phyloP scores from a whole-genome alignment of 2,329 filamentous ascomycete genomes.

The Colletotrichum magnum region DNA sequence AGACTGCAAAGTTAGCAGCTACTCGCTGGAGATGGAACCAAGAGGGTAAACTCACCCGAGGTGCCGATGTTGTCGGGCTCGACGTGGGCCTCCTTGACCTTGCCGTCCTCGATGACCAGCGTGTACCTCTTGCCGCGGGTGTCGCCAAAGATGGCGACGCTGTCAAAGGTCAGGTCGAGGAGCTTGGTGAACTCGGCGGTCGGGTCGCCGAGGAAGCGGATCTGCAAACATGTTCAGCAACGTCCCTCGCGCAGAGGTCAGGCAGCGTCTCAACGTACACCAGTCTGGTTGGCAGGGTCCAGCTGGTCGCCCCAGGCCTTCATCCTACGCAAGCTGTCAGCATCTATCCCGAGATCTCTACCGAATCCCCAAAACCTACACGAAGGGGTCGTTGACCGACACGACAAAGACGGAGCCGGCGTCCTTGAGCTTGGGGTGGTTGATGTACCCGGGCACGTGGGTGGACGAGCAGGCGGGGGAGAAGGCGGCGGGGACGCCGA shows the following conservation, averaged over 20 bases:
- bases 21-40: too few relatives aligned
- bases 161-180: conserved; percentile 87
- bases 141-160: conserved; percentile 83
- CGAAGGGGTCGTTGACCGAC: conserved; percentile 94
- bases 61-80: conserved; percentile 92
- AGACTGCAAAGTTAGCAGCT: conserved; percentile 53
- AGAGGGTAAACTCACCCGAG: conserved; percentile 69
- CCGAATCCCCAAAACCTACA: conserved; percentile 71
- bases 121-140: conserved; percentile 90
- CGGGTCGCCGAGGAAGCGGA: conserved; percentile 91
- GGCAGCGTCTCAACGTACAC: conserved; percentile 69
- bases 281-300: conserved; percentile 81
- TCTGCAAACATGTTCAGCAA: conserved; percentile 62
- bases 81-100: conserved; percentile 84
- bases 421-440: conserved; percentile 81
- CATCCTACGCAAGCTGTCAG: conserved; percentile 70
- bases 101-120: conserved; percentile 85
- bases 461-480: conserved; percentile 69
- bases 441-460: conserved; percentile 91
- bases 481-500: conserved; percentile 88
- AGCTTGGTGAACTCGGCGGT: conserved; percentile 84
- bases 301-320: conserved; percentile 88
- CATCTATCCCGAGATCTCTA: conserved; percentile 1
- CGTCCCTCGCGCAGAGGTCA: background rate
- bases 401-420: conserved; percentile 91